phyloP scores from a whole-genome alignment of 805 yeast genomes.

The Clavispora fructus region DNA sequence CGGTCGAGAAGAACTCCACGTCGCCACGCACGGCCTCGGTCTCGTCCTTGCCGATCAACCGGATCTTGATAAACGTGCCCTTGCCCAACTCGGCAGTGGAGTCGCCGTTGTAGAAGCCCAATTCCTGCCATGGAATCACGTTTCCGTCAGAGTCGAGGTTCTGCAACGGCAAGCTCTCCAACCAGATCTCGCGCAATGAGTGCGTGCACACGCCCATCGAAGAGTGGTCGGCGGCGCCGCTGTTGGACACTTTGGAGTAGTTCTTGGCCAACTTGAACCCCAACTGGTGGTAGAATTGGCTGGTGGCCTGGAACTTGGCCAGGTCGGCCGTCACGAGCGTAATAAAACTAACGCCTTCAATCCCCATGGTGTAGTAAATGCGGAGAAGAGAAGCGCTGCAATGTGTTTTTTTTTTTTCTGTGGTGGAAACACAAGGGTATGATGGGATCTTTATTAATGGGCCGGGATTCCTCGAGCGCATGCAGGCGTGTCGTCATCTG shows the following conservation, averaged over 20 bases:
- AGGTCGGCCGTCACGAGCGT: conserved; percentile 57
- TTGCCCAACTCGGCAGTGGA: conserved; percentile 21
- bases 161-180: conserved; percentile 59
- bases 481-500: conserved; percentile 3
- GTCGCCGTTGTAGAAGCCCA: conserved; percentile 35
- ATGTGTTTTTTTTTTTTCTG: neutral
- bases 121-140: conserved; percentile 38
- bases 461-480: conserved; percentile 1
- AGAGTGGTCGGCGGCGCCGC: conserved; percentile 22
- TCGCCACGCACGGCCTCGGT: conserved; percentile 11
- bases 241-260: conserved; percentile 48
- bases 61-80: conserved; percentile 30
- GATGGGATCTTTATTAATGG: neutral
- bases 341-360: conserved; percentile 44
- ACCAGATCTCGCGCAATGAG: conserved; percentile 67
- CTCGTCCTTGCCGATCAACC: conserved; percentile 21
- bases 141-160: conserved; percentile 28
- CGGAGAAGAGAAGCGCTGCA: neutral
- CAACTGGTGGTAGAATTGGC: conserved; percentile 52
- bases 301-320: conserved; percentile 40
- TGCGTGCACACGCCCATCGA: conserved; percentile 57
- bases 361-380: conserved; percentile 6
- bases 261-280: conserved; percentile 61
- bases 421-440: neutral
- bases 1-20: conserved; percentile 29